Evolutionary conservation across 495 filamentous ascomycete genomes (phyloP), one percentile per base, ranked within the genome.

Genomic region (Penicillium alfredii): DNA sequence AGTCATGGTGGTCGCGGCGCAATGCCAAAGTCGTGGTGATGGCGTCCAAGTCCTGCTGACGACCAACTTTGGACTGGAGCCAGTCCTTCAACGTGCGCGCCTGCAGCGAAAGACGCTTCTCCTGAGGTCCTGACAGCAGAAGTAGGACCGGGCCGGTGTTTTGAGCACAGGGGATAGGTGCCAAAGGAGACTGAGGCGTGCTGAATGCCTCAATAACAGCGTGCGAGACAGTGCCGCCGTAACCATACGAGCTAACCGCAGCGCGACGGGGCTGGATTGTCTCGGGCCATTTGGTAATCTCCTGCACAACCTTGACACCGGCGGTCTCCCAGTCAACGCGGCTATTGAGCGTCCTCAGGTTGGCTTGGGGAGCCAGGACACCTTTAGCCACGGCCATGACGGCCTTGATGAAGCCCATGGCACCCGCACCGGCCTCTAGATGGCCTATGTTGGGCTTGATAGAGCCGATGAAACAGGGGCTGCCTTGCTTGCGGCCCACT

Each of bases 351-450:
- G 6, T 43, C 8, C 27, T 19, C 5, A 53, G 21, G 21, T 73
- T 68, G 4, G 74, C 45, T 32, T 78, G 81, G 0, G 78, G 74
- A 0, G 73, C 70, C 3, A 79, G 53, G 0, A 58, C 33, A 5
- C 47, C 50, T 24, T 76, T 61, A 30, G 68, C 60, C 29, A 84
- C 55, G 16, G 69, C 62, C 17, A 74, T 8, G 1, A 69, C 53
- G 0, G 70, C 68, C 55, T 80, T 82, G 5, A 82, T 51, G 0
- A 81, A 29, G 1, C 73, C 73, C 9, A 77, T 75, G 25, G 77
- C 37, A 6, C 77, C 78, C 1, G 70, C 72, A 8, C 68, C 61
- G 4, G 63, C 72, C 41, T 73, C 73, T 11, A 55, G 31, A 47
- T 77, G 75, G 0, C 76, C 73, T 35, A 75, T 55, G 19, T 70